Base-by-base conservation (phyloP, 2,329 filamentous ascomycete genomes). In the Cladosporium sp. region DNA sequence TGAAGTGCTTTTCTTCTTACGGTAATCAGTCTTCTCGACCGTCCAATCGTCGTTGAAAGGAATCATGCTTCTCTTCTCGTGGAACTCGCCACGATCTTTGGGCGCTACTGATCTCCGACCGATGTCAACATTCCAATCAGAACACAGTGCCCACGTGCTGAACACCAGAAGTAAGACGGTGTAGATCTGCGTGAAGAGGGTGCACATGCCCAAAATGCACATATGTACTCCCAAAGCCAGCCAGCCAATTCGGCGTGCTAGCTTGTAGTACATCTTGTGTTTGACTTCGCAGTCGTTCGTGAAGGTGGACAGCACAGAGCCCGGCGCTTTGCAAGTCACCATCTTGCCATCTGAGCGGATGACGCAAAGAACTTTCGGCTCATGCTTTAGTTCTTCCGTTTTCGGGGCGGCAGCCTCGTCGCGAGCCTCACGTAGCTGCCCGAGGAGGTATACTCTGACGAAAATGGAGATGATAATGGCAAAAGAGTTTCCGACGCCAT, bases 381-480 rank as follows among this genome's bases (percentile, higher is more conserved):
- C 17, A 7, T 45, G 25, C 42, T 45, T 19, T 3, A 19, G 3
- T 10, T 13, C 13, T 2, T 4, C 15, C 6, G 34, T 1, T 10
- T 24, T 19, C n/a, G n/a, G 39, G 8, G 34, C 34, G 9, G 45
- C 45, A 3, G 24, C 22, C 6, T 32, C n/a, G 47, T 60, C 44
- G 25, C 56, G 54, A 1, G 37, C 55, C 12, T 32, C 36, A 3
- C 53, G 44, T 13, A 47, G 40, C 24, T 57, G 39, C 34, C 47
- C 47, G 9, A 60, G 48, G 12, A 60, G 42, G 15, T 47, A 36
- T 5, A 45, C 34, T 10, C 58, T 49, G 9, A 37, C 22, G 13
- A 52, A 24, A 15, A 59, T 48, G 5, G 58, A 52, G 28, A 51
- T 17, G 22, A 59, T 52, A 24, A 60, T 57, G 1, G 58, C 45